Percentiles rank a stretch among this genome's conserved stretches.
phyloP scores from a whole-genome alignment of 2,329 filamentous ascomycete genomes.

The Orbilia blumenaviensis region DNA sequence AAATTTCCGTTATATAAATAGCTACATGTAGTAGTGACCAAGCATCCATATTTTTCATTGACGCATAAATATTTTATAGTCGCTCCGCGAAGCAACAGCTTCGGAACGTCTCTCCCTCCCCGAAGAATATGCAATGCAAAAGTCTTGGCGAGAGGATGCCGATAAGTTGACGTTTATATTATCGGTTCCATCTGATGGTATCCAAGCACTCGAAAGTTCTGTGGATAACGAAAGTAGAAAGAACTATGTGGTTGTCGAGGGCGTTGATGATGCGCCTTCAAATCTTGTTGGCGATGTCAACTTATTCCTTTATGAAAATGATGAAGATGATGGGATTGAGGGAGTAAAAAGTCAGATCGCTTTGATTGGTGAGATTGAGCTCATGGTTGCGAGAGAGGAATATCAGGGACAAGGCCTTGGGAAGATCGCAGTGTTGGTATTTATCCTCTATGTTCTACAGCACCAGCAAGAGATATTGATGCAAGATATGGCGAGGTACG shows the following conservation, averaged over 20 bases:
- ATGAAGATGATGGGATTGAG: slow-evolving; percentile 57
- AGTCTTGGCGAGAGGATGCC: slow-evolving; percentile 79
- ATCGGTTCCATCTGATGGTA: slow-evolving; percentile 66
- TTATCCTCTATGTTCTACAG: slow-evolving; percentile 73
- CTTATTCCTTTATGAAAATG: slow-evolving; percentile 73
- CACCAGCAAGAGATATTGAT: slow-evolving; percentile 54
- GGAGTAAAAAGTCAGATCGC: slow-evolving; percentile 53
- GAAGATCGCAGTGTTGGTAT: slow-evolving; percentile 70
- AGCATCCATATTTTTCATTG: too few species aligned
- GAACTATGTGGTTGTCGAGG: slow-evolving; percentile 18
- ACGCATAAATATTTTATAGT: slow-evolving; percentile 65
- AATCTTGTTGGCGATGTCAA: slow-evolving; percentile 80
- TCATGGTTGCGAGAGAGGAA: slow-evolving; percentile 77
- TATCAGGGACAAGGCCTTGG: slow-evolving; percentile 73
- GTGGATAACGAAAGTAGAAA: neutral
- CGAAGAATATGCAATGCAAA: slow-evolving; percentile 90
- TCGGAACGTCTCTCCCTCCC: slow-evolving; percentile 82
- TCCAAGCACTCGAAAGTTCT: slow-evolving; percentile 30
- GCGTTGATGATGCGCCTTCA: slow-evolving; percentile 65
- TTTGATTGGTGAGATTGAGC: slow-evolving; percentile 75
- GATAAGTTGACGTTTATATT: slow-evolving; percentile 95
- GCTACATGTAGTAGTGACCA: too few species aligned
- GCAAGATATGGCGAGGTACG: slow-evolving; percentile 24
- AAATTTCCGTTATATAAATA: too few species aligned
- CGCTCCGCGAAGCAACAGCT: slow-evolving; percentile 83